Base-by-base conservation (phyloP, 441 rosid species). In the Gossypium trilobum region DNA sequence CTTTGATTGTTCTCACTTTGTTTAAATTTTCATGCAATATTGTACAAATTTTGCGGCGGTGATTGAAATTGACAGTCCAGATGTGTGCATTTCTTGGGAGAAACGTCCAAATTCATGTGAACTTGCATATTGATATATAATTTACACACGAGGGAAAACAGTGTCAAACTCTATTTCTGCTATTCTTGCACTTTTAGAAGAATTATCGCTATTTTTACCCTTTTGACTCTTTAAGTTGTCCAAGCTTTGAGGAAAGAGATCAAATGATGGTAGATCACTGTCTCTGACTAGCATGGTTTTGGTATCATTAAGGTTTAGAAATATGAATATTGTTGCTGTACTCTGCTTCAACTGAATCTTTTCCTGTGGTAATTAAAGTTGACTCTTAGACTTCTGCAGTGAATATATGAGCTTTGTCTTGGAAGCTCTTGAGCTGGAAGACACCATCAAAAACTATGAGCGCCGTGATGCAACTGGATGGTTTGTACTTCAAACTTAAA, bases 391-490 rank as follows among this genome's bases (percentile, higher is more conserved):
- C 25, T 79, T 66, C 61, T 81, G 85, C 82, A 89, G 92, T 63
- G 91, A 89, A 77, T 91, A 89, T 73, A 83, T 89, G 86, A 85
- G 78, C 20, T 87, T 71, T 68, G 87, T 91, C 65, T 44, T 79
- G 78, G 87, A 91, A 78, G 96, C 94, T n/a, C 87, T 91, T n/a
- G 88, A 87, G 79, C 80, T 91, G 75, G 94, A 91, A 85, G 96
- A 91, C 71, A 85, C 87, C 8, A 73, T 91, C 76, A 89, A 82
- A 79, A 91, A 85, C 72, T 85, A 83, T 78, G 96, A 87, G 72
- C 83, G 85, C 4, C 73, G 88, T 72, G 82, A 73, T 73, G 83
- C 87, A 69, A 86, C 87, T 65, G 92, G 92, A 86, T 91, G 96
- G 96, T 89, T 79, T 78, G 87, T 55, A 77, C 74, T 77, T 74